Percentiles rank a stretch among this genome's conserved stretches.
Conservation (phyloP, 164 flowering plant species). For the Santalum album region DNA sequence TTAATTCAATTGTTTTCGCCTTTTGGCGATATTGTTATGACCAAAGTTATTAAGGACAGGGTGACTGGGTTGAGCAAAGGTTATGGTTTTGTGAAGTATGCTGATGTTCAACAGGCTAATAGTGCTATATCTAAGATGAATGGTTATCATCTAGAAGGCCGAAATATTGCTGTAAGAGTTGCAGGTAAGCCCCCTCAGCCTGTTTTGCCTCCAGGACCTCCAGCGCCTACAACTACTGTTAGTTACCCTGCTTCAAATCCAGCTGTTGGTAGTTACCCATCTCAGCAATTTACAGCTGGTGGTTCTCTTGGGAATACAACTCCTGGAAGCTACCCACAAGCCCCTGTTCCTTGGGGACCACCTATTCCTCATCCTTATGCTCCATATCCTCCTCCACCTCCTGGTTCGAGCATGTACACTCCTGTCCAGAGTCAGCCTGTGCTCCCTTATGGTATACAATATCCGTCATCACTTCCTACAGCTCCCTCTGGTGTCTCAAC, state of each 20-base stretch:
- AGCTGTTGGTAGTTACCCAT: slow-evolving; percentile 53
- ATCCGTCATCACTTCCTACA: slow-evolving; percentile 46
- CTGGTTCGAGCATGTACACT: slow-evolving; percentile 59
- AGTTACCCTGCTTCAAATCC: slow-evolving; percentile 47
- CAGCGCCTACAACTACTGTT: slow-evolving; percentile 37
- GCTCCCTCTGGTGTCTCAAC: slow-evolving; percentile 41
- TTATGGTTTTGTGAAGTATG: slow-evolving; percentile 93
- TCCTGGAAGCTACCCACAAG: slow-evolving; percentile 42
- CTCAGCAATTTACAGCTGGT: slow-evolving; percentile 67
- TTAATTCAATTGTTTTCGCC: slow-evolving; percentile 63
- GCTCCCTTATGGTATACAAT: slow-evolving; percentile 61
- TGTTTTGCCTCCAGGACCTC: slow-evolving; percentile 65
- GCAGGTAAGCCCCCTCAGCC: slow-evolving; percentile 98
- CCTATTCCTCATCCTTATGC: slow-evolving; percentile 61
- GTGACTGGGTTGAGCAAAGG: slow-evolving; percentile 79
- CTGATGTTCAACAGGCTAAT: slow-evolving; percentile 76
- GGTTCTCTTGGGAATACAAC: slow-evolving; percentile 44
- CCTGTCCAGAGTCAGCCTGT: slow-evolving; percentile 52
- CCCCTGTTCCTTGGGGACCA: slow-evolving; percentile 86
- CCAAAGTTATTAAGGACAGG: slow-evolving; percentile 87
- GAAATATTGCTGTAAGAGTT: slow-evolving; percentile 86
- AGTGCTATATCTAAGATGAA: slow-evolving; percentile 76
- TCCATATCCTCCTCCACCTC: slow-evolving; percentile 51
- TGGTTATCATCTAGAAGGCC: slow-evolving; percentile 73
- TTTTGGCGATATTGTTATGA: slow-evolving; percentile 88